Conservation (phyloP, 768 basidiomycete species). For the Ramaria sp. region DNA sequence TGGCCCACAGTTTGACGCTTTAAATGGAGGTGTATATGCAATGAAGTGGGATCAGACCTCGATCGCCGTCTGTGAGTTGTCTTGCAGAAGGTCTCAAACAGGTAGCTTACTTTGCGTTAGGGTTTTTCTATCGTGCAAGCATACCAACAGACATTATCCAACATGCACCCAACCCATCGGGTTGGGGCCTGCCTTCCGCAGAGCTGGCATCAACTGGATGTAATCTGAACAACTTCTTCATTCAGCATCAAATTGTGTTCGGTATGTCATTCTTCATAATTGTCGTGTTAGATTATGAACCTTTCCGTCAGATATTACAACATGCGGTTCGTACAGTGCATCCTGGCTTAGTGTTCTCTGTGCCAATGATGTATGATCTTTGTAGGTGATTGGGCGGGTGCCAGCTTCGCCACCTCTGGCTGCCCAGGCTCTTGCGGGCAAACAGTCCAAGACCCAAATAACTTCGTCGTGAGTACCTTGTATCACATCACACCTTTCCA, state of each 20-base stretch:
- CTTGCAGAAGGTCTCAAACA: not conserved
- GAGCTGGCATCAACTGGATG: conserved; percentile 42
- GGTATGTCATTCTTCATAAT: conserved; percentile 34
- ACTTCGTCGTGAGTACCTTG: conserved; percentile 51
- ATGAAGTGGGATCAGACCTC: conserved; percentile 82
- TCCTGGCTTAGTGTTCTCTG: not conserved
- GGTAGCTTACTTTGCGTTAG: conserved; percentile 24
- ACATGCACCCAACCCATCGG: conserved; percentile 52
- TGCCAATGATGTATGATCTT: conserved; percentile 10
- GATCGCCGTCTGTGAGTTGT: conserved; percentile 58
- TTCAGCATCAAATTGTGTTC: conserved; percentile 65
- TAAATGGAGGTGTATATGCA: conserved; percentile 76
- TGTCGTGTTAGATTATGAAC: not conserved
- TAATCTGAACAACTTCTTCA: conserved; percentile 47
- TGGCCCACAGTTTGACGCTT: conserved; percentile 70
- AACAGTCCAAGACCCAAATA: conserved; percentile 52
- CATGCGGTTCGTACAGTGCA: conserved; percentile 47
- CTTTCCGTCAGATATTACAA: conserved; percentile 54
- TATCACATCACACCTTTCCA: not conserved
- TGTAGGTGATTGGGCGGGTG: conserved; percentile 74
- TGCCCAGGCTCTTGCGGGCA: conserved; percentile 68
- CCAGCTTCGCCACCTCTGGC: conserved; percentile 37
- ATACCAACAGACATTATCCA: conserved; percentile 55
- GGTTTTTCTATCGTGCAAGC: conserved; percentile 76
- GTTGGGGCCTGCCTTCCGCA: conserved; percentile 63